Base-by-base conservation (phyloP, 2,329 filamentous ascomycete species). In the Pezicula carpinea region DNA sequence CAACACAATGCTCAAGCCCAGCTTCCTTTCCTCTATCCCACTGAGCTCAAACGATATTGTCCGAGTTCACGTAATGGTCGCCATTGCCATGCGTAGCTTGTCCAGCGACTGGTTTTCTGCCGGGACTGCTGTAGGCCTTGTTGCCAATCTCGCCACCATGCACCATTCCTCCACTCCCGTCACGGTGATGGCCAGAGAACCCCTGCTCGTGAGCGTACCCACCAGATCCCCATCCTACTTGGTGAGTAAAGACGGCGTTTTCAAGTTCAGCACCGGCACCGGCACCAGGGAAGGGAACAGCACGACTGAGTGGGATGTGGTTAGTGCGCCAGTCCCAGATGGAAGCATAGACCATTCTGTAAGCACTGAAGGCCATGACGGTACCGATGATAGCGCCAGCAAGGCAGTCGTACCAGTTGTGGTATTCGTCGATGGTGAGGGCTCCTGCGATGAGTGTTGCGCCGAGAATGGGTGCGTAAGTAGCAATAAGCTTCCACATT, bases 331-430 rank as follows among this genome's bases (percentile, higher is more conserved):
- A 87, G 62, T 89, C 82, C 77, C 82, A 87, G 43, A 87, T 70
- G 7, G 75, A 69, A 0, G 82, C 81, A 55, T 85, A 88, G 2
- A 78, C 74, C 80, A 85, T 85, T 45, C 84, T 71, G 61, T 86
- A 87, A 0, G 75, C 63, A 1, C 74, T 77, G 56, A 86, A 81
- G 0, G 83, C 84, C 66, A 86, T 79, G 49, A 79, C 60, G 2
- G 76, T 81, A 2, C 84, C 85, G 39, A 88, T 85, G 34, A 77
- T 60, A 0, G 75, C 83, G 5, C 84, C 85, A 0, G 80, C 82
- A 1, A 87, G 48, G n/a, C 86, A 70, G 47, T 89, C 85, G 51
- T 88, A 88, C 81, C 83, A 86, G 66, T 89, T 83, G 66, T 90
- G 85, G 61, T 74, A 87, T 61, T 87, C 79, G 53, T 89, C 81